phyloP scores from a whole-genome alignment of 78 protist species.

The Dictyostelium intermedium region DNA sequence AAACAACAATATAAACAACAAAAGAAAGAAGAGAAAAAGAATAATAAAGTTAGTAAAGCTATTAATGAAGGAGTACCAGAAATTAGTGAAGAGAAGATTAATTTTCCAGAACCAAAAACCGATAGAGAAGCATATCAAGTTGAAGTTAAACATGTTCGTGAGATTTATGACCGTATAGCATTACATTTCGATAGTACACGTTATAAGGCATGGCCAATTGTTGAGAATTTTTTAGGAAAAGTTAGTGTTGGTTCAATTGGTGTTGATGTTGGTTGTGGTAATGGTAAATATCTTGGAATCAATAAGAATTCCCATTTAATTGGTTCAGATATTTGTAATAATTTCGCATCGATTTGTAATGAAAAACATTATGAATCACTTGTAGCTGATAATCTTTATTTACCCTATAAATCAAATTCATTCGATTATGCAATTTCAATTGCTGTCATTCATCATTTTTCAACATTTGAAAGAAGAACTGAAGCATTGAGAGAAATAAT shows the following conservation, averaged over 20 bases:
- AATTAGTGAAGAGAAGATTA: not conserved
- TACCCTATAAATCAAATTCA: constrained; percentile 43
- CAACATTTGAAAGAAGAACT: constrained; percentile 77
- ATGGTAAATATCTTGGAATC: constrained; percentile 79
- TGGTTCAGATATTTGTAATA: constrained; percentile 80
- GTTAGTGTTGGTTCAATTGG: constrained; percentile 26
- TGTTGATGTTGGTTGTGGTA: constrained; percentile 84
- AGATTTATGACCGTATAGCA: constrained; percentile 79
- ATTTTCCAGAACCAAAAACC: constrained; percentile 50
- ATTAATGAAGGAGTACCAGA: not conserved
- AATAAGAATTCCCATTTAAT: constrained; percentile 32
- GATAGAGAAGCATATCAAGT: constrained; percentile 69
- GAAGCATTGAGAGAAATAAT: constrained; percentile 69
- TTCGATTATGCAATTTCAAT: constrained; percentile 78
- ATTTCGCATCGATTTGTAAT: constrained; percentile 54
- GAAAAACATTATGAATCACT: constrained; percentile 47
- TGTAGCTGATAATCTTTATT: constrained; percentile 52
- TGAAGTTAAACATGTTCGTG: constrained; percentile 73
- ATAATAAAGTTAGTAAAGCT: not conserved
- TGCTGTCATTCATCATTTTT: constrained; percentile 86
- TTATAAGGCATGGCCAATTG: constrained; percentile 83
- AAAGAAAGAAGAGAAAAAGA: not conserved
- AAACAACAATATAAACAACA: constrained; percentile 17
- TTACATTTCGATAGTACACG: constrained; percentile 80
- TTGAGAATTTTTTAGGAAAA: constrained; percentile 53